Evolutionary conservation across 2,329 filamentous ascomycete species (phyloP).

Genomic region (Neonectria faginata): DNA sequence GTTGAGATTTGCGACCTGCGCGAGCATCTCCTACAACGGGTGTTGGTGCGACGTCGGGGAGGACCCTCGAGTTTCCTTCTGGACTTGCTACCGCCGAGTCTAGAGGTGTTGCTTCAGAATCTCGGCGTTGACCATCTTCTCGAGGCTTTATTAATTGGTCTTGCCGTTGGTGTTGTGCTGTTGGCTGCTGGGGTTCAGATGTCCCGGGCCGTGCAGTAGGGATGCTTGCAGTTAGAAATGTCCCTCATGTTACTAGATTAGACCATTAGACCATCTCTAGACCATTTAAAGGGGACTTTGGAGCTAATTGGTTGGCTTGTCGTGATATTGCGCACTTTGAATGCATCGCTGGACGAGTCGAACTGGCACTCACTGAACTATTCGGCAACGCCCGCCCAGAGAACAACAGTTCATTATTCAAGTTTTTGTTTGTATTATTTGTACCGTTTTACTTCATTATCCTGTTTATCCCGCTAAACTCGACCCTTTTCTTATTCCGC

Average conservation of each 20-base stretch:
- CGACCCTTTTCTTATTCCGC: slow-evolving; percentile 68
- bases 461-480: slow-evolving; percentile 29
- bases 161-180: slow-evolving; percentile 19
- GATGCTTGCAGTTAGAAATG: not conserved
- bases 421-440: slow-evolving; percentile 22
- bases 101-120: slow-evolving; percentile 39
- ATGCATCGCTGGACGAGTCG: not conserved
- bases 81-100: slow-evolving; percentile 27
- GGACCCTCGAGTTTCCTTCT: slow-evolving; percentile 32
- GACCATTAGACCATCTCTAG: not conserved
- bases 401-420: not conserved
- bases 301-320: not conserved
- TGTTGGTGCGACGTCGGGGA: slow-evolving; percentile 23
- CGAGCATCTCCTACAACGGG: slow-evolving; percentile 38
- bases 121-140: slow-evolving; percentile 28
- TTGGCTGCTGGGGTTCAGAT: slow-evolving; percentile 10
- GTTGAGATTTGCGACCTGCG: slow-evolving; percentile 43
- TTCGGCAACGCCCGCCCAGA: not conserved
- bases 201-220: not conserved
- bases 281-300: not conserved
- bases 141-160: slow-evolving; percentile 21
- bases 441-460: slow-evolving; percentile 9
- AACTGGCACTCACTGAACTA: not conserved
- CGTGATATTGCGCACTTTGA: not conserved
- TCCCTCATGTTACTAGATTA: not conserved